These are phyloP conservation scores for Solanum ahanhuiri DNA, from an alignment of 257 asterid species.

Conservation along the genomic window DNA sequence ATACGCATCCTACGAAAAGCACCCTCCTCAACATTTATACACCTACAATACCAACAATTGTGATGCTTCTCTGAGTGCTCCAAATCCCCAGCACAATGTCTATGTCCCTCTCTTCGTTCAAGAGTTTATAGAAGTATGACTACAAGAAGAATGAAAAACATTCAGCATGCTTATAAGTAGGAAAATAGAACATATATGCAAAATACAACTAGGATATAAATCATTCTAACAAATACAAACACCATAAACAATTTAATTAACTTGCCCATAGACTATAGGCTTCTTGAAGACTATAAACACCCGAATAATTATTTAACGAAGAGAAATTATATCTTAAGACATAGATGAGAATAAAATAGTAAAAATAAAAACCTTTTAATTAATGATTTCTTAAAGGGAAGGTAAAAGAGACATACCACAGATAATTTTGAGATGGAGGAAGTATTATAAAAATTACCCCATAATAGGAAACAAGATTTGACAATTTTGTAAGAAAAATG, in stretches of 20 bases:
- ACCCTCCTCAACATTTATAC: background rate
- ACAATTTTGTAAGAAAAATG: background rate
- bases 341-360: background rate
- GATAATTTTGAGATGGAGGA: background rate
- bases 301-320: no score
- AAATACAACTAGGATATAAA: background rate
- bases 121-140: background rate
- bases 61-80: background rate
- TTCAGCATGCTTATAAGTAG: background rate
- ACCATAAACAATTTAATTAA: background rate
- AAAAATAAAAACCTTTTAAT: no score
- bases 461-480: background rate
- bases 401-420: no score
- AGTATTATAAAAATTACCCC: background rate
- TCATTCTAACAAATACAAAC: background rate
- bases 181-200: slow-evolving; percentile 14
- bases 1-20: background rate
- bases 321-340: background rate
- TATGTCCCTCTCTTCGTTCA: background rate
- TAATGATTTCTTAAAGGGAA: background rate
- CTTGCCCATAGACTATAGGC: background rate
- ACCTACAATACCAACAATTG: background rate
- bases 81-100: background rate
- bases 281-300: background rate
- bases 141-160: background rate